These are phyloP conservation scores for Metschnikowia kofuensis DNA, from an alignment of 805 yeast genomes.

Conservation along the genomic window DNA sequence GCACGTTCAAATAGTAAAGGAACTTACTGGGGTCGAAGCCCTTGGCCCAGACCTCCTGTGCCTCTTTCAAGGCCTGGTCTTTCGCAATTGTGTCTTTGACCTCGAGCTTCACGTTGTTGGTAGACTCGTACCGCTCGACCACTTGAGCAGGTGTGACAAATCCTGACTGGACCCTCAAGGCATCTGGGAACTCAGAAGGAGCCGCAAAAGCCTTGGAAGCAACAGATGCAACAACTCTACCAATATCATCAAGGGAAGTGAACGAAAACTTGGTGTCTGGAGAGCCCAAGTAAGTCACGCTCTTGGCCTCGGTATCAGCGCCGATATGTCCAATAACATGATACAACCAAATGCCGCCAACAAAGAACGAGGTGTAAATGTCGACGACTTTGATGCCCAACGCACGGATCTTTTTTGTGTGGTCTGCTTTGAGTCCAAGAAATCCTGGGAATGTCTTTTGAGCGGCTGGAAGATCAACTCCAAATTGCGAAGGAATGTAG, in stretches of 20 bases:
- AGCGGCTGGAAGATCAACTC: conserved; percentile 39
- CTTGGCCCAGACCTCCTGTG: conserved; percentile 22
- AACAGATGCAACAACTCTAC: conserved; percentile 39
- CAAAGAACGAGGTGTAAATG: conserved; percentile 39
- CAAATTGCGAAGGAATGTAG: conserved; percentile 31
- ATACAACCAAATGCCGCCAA: conserved; percentile 21
- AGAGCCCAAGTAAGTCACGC: conserved; percentile 42
- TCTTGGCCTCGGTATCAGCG: conserved; percentile 27
- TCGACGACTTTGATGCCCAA: conserved; percentile 49
- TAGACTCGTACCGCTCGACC: conserved; percentile 38
- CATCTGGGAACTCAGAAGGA: conserved; percentile 41
- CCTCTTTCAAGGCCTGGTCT: conserved; percentile 30
- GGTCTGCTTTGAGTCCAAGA: conserved; percentile 30
- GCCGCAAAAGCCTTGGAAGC: conserved; percentile 28
- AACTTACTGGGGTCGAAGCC: conserved; percentile 35
- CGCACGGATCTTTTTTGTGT: conserved; percentile 37
- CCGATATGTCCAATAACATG: conserved; percentile 33
- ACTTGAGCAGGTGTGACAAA: conserved; percentile 37
- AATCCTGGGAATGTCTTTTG: conserved; percentile 33
- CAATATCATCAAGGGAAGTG: conserved; percentile 37
- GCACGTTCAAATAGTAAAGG: conserved; percentile 31
- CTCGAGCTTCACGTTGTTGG: conserved; percentile 29
- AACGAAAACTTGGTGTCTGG: conserved; percentile 24
- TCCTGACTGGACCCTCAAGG: conserved; percentile 42
- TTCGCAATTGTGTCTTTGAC: conserved; percentile 22